A percentile compares a stretch with the other conserved stretches of the same genome.
These are phyloP conservation scores for Penicillium paxilli DNA, from an alignment of 495 filamentous ascomycete species.

Conservation along the genomic window DNA sequence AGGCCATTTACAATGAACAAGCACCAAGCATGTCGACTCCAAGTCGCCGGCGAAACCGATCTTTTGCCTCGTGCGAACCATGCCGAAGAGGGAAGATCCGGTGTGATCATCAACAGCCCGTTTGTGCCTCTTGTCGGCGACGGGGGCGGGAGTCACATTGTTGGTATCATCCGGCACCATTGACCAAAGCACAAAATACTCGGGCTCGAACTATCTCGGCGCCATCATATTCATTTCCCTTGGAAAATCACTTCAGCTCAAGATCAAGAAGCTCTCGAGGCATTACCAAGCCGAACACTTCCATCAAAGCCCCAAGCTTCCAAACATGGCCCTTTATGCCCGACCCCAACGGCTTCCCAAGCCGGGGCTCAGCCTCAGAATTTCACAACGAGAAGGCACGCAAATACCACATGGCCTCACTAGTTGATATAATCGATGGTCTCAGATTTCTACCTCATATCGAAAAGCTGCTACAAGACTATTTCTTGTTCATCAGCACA, in stretches of 20 bases:
- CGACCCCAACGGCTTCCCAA: constrained; percentile 2
- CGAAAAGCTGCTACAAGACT: constrained; percentile 14
- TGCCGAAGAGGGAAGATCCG: constrained; percentile 15
- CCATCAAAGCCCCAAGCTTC: constrained; percentile 10
- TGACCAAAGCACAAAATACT: constrained; percentile 8
- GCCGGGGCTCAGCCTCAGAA: background rate
- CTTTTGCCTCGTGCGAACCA: constrained; percentile 21
- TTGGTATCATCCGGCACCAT: constrained; percentile 21
- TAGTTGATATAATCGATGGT: constrained; percentile 15
- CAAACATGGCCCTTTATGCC: constrained; percentile 22
- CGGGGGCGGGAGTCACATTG: constrained; percentile 15
- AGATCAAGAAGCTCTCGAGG: background rate
- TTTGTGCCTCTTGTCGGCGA: constrained; percentile 18
- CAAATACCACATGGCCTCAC: constrained; percentile 5
- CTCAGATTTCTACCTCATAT: constrained; percentile 17
- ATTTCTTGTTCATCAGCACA: constrained; percentile 11
- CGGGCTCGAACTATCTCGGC: background rate
- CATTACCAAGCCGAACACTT: background rate
- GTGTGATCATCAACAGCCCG: constrained; percentile 19
- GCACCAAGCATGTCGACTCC: constrained; percentile 15
- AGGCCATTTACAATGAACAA: background rate
- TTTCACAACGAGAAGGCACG: constrained; percentile 6
- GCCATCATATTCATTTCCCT: background rate
- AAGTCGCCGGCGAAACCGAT: constrained; percentile 13
- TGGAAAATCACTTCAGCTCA: background rate